Base-by-base conservation (phyloP, 2,329 filamentous ascomycete genomes). In the Pestalotiopsis sp. region DNA sequence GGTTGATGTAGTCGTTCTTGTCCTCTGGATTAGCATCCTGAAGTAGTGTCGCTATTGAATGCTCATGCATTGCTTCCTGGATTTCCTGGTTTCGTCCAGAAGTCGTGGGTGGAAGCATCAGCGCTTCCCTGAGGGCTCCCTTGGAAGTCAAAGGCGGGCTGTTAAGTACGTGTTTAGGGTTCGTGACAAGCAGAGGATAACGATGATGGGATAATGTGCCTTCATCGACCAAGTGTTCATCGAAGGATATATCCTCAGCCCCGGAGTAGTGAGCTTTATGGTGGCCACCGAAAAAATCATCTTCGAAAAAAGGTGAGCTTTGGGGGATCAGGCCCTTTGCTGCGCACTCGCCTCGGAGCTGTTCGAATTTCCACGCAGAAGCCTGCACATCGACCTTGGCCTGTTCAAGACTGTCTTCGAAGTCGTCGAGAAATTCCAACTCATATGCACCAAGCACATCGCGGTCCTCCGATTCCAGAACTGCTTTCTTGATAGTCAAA, bases 1-100 rank as follows among this genome's bases (percentile, higher is more conserved):
- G 79, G 71, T 84, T 84, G 72, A 88, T 81, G 67, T 81, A 86
- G 64, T 86, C 82, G 1, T 75, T 76, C 70, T 82, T 84, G 71
- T 81, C 79, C 2, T 79, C 20, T 3, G 64, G 64, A 9, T 25
- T 59, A 2, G 25, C 55, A 4, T 45, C 55, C 23, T 20, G 20
- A 2, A 66, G 31, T 11, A 66, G 25, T 5, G 55, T 59, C 17
- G 20, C n/a, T 25, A 66, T 66, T 3, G 27, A 31, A n/a, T 61
- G 39, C 27, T 66, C 64, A 41, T 66, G 36, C 27, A 60, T 60
- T 13, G 64, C 52, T 25, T 66, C 64, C 17, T 23, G 5, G 4
- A 66, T 66, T 5, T 20, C 9, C n/a, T 27, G 25, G 2, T 17
- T 20, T 1, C 64, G 55, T 2, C 11, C 27, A 17, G 55, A 31